A percentile compares a stretch with the other conserved stretches of the same genome.
These are phyloP conservation scores for Gaertneriomyces semiglobifer DNA, from an alignment of 192 early-diverging fungal genomes.

Conservation along the genomic window DNA sequence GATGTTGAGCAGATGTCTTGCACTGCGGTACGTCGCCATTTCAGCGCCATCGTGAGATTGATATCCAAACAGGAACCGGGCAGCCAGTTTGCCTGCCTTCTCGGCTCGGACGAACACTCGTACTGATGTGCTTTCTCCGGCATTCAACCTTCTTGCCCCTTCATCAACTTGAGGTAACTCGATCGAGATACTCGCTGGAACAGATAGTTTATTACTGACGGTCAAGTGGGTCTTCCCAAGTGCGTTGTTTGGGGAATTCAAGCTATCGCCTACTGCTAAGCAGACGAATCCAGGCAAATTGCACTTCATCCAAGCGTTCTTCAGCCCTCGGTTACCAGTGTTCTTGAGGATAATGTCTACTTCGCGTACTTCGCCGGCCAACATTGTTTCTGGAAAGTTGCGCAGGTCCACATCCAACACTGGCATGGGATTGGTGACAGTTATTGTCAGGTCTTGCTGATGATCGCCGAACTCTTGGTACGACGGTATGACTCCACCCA, in stretches of 20 bases:
- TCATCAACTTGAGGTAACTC: background rate
- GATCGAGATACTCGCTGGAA: background rate
- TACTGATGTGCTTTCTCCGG: constrained; percentile 66
- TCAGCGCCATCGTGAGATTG: constrained; percentile 60
- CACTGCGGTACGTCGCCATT: constrained; percentile 58
- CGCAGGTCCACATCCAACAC: constrained; percentile 75
- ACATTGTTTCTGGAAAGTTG: constrained; percentile 69
- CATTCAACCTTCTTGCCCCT: background rate
- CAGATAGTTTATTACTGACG: background rate
- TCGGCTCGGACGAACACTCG: constrained; percentile 91
- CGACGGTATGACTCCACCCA: constrained; percentile 75
- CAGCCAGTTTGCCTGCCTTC: constrained; percentile 79
- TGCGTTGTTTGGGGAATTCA: no score
- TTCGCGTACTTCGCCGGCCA: constrained; percentile 78
- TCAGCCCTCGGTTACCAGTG: constrained; percentile 71
- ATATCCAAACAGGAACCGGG: constrained; percentile 77
- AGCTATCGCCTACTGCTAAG: constrained; percentile 44
- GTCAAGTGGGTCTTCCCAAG: no score
- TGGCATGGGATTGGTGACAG: constrained; percentile 78
- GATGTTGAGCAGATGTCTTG: constrained; percentile 55
- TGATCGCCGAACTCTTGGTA: constrained; percentile 53
- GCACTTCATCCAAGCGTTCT: constrained; percentile 66
- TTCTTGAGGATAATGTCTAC: constrained; percentile 78
- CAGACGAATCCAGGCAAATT: constrained; percentile 87
- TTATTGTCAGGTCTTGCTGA: constrained; percentile 69